Evolutionary conservation across 495 filamentous ascomycete genomes (phyloP).

Genomic region (Penicillium lividum): DNA sequence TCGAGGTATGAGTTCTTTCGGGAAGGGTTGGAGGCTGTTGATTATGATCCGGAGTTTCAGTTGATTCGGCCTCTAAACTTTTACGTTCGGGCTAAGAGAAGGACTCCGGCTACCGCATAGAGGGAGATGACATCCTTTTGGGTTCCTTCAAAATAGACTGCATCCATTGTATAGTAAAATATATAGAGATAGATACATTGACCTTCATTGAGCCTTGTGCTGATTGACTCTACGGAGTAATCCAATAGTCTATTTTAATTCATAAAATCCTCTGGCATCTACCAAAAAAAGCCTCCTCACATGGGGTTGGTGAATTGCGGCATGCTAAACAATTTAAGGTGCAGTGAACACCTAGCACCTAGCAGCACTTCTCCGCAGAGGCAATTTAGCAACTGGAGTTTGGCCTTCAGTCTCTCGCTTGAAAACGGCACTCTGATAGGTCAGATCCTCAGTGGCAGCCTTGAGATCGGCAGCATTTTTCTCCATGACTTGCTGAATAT

Average conservation of each 20-base stretch:
- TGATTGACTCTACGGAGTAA: background rate
- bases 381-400: no score
- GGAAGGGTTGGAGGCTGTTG: conserved; percentile 41
- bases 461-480: no score
- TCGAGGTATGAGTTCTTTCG: conserved; percentile 52
- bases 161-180: background rate
- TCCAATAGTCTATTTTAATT: background rate
- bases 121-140: background rate
- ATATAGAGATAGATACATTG: background rate
- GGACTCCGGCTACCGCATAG: background rate
- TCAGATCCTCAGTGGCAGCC: no score
- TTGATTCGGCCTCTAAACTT: conserved; percentile 55
- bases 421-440: no score
- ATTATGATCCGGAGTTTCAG: conserved; percentile 59
- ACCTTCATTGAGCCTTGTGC: background rate
- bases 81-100: conserved; percentile 46
- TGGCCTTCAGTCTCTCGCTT: no score
- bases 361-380: no score
- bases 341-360: no score
- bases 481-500: no score
- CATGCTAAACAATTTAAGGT: no score
- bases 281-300: no score
- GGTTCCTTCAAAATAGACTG: background rate
- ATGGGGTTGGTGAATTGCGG: no score
- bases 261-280: no score